Conservation (phyloP, 192 early-diverging fungal genomes). For the Coemansia sp. region DNA sequence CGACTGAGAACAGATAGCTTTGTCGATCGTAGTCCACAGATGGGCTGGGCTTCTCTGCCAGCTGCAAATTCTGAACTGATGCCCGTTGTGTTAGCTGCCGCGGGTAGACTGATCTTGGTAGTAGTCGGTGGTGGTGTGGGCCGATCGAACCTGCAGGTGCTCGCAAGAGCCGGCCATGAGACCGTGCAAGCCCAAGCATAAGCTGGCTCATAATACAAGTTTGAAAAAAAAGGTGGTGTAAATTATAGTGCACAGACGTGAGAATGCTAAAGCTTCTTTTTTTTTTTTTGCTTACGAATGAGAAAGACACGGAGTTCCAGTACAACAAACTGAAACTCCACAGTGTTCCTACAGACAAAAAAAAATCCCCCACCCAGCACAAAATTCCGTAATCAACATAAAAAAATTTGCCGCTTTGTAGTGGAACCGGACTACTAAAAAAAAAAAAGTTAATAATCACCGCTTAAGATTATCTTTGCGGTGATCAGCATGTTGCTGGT, state of each 20-base stretch:
- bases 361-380: neutral
- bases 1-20: conserved; percentile 19
- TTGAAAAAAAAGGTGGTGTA: neutral
- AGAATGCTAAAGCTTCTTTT: neutral
- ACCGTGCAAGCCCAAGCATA: conserved; percentile 18
- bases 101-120: conserved; percentile 2
- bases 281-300: neutral
- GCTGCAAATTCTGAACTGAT: conserved; percentile 11
- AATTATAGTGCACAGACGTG: neutral
- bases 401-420: neutral
- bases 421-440: no score
- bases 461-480: neutral
- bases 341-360: neutral
- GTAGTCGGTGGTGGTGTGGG: neutral
- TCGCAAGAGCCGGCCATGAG: conserved; percentile 7
- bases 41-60: conserved; percentile 14
- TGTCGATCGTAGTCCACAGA: conserved; percentile 11
- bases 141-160: neutral
- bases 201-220: conserved; percentile 38
- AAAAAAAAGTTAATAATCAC: no score
- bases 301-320: neutral
- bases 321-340: neutral
- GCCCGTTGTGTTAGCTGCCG: conserved; percentile 23
- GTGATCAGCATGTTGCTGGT: neutral
- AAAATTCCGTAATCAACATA: neutral